These are phyloP conservation scores for Aureobasidium zeae DNA, from an alignment of 2,329 filamentous ascomycete genomes.

Conservation along the genomic window DNA sequence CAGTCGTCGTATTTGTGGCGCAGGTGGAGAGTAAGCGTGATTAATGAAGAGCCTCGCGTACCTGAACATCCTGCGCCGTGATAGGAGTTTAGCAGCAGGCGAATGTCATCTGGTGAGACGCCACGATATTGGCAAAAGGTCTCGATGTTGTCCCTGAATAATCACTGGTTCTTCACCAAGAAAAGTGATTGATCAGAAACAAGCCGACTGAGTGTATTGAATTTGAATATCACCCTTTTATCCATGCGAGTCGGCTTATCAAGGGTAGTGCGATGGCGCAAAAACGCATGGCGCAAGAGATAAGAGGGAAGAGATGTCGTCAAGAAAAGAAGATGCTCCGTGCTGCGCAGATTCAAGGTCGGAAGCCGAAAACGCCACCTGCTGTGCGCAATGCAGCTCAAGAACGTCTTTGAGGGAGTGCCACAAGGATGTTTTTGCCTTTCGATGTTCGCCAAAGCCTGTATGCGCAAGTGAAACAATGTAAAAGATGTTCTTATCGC, in stretches of 20 bases:
- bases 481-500: too few species aligned
- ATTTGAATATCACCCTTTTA: too few species aligned
- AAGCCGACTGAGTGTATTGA: too few species aligned
- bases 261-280: too few species aligned
- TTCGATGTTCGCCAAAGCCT: too few species aligned
- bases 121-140: background rate
- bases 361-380: conserved; percentile 7
- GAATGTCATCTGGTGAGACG: conserved; percentile 12
- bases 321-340: background rate
- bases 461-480: too few species aligned
- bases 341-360: conserved; percentile 9
- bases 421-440: background rate
- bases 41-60: conserved; percentile 8
- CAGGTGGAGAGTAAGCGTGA: background rate
- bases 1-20: background rate
- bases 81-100: background rate
- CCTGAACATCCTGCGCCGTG: conserved; percentile 7
- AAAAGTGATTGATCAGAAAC: too few species aligned
- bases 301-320: conserved; percentile 6
- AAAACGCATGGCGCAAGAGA: conserved; percentile 1
- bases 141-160: too few species aligned
- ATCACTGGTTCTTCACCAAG: too few species aligned
- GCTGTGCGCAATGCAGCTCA: conserved; percentile 8
- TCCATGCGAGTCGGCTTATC: too few species aligned
- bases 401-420: background rate